Conservation (phyloP, 2,329 filamentous ascomycete species). For the Teratosphaeria nubilosa region DNA sequence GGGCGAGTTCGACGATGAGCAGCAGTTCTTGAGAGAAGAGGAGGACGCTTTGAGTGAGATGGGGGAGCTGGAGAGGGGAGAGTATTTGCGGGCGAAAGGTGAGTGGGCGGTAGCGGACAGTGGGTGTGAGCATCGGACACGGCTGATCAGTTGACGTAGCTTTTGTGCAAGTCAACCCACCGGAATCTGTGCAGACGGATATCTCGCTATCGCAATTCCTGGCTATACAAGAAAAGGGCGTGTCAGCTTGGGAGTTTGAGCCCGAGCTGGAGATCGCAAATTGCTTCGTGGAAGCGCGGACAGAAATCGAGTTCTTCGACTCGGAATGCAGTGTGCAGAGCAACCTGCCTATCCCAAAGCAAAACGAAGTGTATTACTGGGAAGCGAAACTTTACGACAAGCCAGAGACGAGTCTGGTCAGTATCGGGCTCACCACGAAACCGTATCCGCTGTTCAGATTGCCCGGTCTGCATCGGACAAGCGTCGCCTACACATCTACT, state of each 20-base stretch:
- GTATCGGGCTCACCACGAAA: slow-evolving; percentile 91
- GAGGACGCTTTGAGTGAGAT: slow-evolving; percentile 88
- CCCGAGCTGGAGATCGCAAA: slow-evolving; percentile 98
- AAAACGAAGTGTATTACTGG: slow-evolving; percentile 99
- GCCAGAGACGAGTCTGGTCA: slow-evolving; percentile 75
- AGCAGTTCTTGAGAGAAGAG: slow-evolving; percentile 87
- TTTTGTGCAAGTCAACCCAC: slow-evolving; percentile 86
- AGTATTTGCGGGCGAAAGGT: slow-evolving; percentile 96
- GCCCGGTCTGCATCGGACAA: slow-evolving; percentile 88
- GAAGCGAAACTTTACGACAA: slow-evolving; percentile 98
- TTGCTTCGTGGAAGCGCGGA: slow-evolving; percentile 92
- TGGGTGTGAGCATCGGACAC: not conserved
- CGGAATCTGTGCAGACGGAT: slow-evolving; percentile 90
- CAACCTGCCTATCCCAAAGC: slow-evolving; percentile 92
- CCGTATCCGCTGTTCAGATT: slow-evolving; percentile 91
- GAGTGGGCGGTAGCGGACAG: slow-evolving; percentile 20
- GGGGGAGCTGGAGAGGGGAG: slow-evolving; percentile 82
- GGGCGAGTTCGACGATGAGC: slow-evolving; percentile 95
- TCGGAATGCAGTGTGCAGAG: slow-evolving; percentile 95
- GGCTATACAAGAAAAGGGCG: slow-evolving; percentile 96
- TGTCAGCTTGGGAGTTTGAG: slow-evolving; percentile 99
- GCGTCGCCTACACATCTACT: slow-evolving; percentile 80
- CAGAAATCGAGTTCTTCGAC: slow-evolving; percentile 98
- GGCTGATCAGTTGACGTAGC: slow-evolving; percentile 44
- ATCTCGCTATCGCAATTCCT: slow-evolving; percentile 96